Conservation (phyloP, 495 filamentous ascomycete species). For the Podospora sp. region DNA sequence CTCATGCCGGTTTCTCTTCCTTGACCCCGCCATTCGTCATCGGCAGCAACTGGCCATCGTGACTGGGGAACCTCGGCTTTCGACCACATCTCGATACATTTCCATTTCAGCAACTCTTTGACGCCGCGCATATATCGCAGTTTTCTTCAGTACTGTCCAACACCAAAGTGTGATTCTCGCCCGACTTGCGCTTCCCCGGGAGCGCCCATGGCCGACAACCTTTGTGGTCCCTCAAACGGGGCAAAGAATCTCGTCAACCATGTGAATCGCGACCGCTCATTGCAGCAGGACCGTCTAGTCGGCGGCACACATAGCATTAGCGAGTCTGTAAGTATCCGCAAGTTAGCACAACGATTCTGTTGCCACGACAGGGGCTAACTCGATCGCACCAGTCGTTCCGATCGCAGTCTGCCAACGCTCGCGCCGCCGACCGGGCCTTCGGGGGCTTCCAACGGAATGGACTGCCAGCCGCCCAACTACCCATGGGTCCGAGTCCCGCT, state of each 20-base stretch:
- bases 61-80: constrained; percentile 18
- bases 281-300: constrained; percentile 76
- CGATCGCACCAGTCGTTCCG: constrained; percentile 36
- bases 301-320: constrained; percentile 25
- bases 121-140: background rate
- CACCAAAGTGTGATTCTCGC: background rate
- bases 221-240: constrained; percentile 90
- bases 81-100: background rate
- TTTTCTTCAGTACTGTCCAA: background rate
- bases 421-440: constrained; percentile 26
- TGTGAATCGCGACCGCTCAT: constrained; percentile 70
- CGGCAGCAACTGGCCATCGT: background rate
- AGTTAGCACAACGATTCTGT: background rate
- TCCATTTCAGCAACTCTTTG: too few relatives aligned
- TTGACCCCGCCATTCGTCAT: background rate
- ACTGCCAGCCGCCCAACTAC: constrained; percentile 12
- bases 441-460: constrained; percentile 31
- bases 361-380: background rate
- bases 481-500: constrained; percentile 19
- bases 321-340: constrained; percentile 22
- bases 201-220: constrained; percentile 69
- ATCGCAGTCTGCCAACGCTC: constrained; percentile 19
- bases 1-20: background rate
- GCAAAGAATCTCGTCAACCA: constrained; percentile 85
- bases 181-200: background rate